phyloP scores from a whole-genome alignment of 768 basidiomycete genomes.

The Calocybe gangraenosa region DNA sequence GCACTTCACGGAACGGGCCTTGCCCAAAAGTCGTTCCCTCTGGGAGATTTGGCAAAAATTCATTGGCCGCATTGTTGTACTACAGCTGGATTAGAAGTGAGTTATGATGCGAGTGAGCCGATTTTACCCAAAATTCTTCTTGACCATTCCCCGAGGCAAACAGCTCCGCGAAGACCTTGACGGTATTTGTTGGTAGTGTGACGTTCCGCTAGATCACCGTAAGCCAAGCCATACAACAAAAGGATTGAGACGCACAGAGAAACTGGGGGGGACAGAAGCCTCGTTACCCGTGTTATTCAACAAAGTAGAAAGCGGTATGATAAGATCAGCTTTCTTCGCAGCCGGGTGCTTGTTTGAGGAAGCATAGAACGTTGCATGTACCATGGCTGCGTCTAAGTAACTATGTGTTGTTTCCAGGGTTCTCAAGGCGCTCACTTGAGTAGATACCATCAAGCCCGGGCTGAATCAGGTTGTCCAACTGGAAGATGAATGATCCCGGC shows the following conservation, averaged over 20 bases:
- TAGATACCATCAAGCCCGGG: constrained; percentile 61
- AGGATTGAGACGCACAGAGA: constrained; percentile 45
- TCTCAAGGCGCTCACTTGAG: constrained; percentile 43
- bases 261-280: constrained; percentile 71
- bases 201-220: constrained; percentile 47
- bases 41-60: constrained; percentile 55
- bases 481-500: constrained; percentile 65
- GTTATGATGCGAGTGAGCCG: neutral
- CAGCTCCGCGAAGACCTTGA: constrained; percentile 65
- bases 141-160: constrained; percentile 58
- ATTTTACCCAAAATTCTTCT: constrained; percentile 71
- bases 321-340: constrained; percentile 54
- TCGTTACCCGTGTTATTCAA: constrained; percentile 61
- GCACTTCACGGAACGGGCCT: constrained; percentile 48
- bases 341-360: constrained; percentile 54
- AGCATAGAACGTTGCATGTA: constrained; percentile 70
- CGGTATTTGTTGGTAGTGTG: constrained; percentile 65
- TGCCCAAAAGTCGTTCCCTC: constrained; percentile 35
- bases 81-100: constrained; percentile 19
- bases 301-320: constrained; percentile 68
- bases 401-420: neutral
- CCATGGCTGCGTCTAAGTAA: constrained; percentile 32
- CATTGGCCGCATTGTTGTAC: constrained; percentile 67
- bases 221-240: neutral
- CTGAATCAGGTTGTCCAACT: constrained; percentile 67